Base-by-base conservation (phyloP, 2,329 filamentous ascomycete genomes). In the Coccinonectria pachysandricola region DNA sequence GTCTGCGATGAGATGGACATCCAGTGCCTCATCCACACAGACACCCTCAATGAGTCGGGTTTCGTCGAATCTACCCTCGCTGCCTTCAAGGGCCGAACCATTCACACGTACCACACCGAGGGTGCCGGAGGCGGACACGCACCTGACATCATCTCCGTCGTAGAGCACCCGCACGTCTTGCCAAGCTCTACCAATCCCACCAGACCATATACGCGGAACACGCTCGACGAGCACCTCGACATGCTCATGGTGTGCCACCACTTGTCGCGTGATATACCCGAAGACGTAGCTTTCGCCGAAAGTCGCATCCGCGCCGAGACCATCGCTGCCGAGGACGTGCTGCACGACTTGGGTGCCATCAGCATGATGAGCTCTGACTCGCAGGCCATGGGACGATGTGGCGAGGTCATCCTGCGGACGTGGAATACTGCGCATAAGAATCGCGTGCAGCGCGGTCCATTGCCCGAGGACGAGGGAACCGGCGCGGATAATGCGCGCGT, bases 181-280 rank as follows among this genome's bases (percentile, higher is more conserved):
- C 88, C 88, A 0, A 85, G 79, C 5, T 88, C 79, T 23, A 96
- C 88, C 0, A 96, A 94, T 52, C 88, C 88, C 0, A 96, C 88
- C 2, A 68, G 87, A 3, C 88, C 88, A 1, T 95, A 77, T 56
- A 96, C 88, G 2, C 66, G 69, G 39, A 95, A 96, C 61, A 96
- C 88, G 0, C 70, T 96, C 0, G 88, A 95, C 49, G 88, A 96
- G 57, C 88, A 96, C 57, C 71, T 95, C 9, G 88, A 96, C 60
- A 96, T 96, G 88, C 64, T 95, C 23, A 95, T 95, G 88, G 85
- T 94, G 19, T 96, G 88, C 63, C 88, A 96, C 55, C 88, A 96
- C 49, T 64, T 96, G 7, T 86, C 78, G 27, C 84, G 83, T 55
- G 78, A 94, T 56, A 95, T 95, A 33, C 84, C 87, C 31, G 88